Evolutionary conservation across 768 basidiomycete species (phyloP), one percentile per base, ranked within the genome.

Genomic region (Bullera alba): DNA sequence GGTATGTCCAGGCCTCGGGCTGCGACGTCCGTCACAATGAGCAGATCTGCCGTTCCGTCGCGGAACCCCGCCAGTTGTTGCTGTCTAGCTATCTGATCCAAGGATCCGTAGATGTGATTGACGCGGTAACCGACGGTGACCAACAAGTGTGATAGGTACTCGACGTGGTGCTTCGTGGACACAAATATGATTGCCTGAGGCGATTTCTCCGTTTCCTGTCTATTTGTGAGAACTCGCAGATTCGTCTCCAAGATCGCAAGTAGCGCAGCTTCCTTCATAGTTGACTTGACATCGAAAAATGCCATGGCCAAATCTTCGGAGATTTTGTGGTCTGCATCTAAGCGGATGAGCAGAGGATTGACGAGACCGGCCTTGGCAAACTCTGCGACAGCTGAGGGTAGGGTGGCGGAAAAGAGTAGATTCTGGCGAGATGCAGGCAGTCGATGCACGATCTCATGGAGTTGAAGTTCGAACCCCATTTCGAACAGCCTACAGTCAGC

Each of bases 1-100:
- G 95, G 95, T 28, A 99, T 92, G 74, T 99, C 95, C 60, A 99
- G 89, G 63, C 95, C 95, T 58, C 95, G 85, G 14, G 95, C 95
- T 17, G 95, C 95, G 34, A 99, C 90, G 65, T 99, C 95, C 0
- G 95, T 99, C 36, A 97, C 95, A 29, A 97, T 91, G 22, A 99
- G 77, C 41, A 99, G 79, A 56, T 78, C 85, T 0, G 90, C 87
- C 26, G 76, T 68, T 0, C 87, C 86, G 12, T 80, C 78, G 21
- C 91, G 82, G 74, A 99, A 99, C 52, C 81, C 80, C 52, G 86
- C 84, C 84, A 99, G 89, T 63, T 96, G 91, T 54, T 79, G 81
- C 25, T 83, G 82, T 49, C 95, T 85, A 1, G 92, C 91, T 2
- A 80, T 75, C 71, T 99, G 95, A 63, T 95, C 92, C 30, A 99